Conservation (phyloP, 2,329 filamentous ascomycete species). For the Blumeriella jaapii region DNA sequence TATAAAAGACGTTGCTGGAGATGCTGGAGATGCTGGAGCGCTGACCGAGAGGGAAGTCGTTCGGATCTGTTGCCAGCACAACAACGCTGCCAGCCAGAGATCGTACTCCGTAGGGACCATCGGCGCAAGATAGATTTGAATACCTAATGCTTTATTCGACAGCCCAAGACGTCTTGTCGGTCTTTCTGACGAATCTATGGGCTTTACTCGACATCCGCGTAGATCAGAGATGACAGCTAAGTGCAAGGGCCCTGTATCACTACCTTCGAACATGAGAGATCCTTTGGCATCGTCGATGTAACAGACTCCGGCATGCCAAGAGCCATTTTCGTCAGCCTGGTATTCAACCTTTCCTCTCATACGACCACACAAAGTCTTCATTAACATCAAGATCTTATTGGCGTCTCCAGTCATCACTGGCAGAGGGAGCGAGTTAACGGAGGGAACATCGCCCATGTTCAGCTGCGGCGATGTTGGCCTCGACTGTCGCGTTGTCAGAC, state of each 20-base stretch:
- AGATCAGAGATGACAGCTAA: conserved; percentile 60
- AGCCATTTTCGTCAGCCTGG: conserved; percentile 45
- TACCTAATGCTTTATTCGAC: conserved; percentile 39
- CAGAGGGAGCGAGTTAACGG: conserved; percentile 46
- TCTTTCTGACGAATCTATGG: conserved; percentile 36
- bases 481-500: conserved; percentile 42
- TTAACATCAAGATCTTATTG: conserved; percentile 60
- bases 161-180: conserved; percentile 42
- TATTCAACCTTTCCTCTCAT: conserved; percentile 74
- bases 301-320: conserved; percentile 61
- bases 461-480: conserved; percentile 43
- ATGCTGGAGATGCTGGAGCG: conserved; percentile 13
- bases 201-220: conserved; percentile 59
- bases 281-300: conserved; percentile 70
- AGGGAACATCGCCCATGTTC: conserved; percentile 38
- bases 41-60: conserved; percentile 28
- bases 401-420: conserved; percentile 56
- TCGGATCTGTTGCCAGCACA: conserved; percentile 71
- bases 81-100: conserved; percentile 66
- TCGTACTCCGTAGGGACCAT: conserved; percentile 56
- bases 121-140: conserved; percentile 56
- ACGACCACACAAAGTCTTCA: conserved; percentile 65
- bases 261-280: conserved; percentile 62
- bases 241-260: conserved; percentile 53
- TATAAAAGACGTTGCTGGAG: conserved; percentile 7